Evolutionary conservation across 208 protist genomes (phyloP).

Genomic region (Acanthamoeba triangularis): DNA sequence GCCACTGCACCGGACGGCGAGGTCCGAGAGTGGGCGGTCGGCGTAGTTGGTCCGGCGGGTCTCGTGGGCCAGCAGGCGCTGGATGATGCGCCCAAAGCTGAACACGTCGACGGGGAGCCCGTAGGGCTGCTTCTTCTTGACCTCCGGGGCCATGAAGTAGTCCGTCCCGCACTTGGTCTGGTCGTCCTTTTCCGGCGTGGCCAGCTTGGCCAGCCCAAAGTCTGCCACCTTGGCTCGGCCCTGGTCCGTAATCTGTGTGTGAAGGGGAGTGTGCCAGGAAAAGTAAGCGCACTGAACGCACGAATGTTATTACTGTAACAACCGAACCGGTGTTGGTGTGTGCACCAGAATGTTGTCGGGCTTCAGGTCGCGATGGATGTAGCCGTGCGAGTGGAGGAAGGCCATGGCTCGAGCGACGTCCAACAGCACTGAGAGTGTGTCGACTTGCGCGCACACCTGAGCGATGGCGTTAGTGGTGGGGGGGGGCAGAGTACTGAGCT

Average conservation of each 20-base stretch:
- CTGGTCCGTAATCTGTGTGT: not conserved
- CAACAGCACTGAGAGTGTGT: not conserved
- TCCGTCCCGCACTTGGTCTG: not conserved
- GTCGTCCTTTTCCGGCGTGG: not conserved
- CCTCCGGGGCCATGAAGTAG: not conserved
- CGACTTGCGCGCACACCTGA: not conserved
- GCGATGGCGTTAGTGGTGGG: not conserved
- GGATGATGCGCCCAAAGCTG: not conserved
- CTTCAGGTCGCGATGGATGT: conserved; percentile 18
- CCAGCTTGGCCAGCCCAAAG: not conserved
- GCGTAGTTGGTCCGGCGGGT: not conserved
- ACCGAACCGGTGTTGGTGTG: not conserved
- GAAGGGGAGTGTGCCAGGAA: not conserved
- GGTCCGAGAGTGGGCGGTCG: not conserved
- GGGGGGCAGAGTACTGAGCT: not conserved
- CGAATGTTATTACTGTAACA: not conserved
- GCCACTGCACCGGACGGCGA: not conserved
- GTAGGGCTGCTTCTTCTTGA: not conserved
- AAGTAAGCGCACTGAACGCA: not conserved
- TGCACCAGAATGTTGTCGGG: conserved; percentile 17
- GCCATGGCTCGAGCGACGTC: conserved; percentile 15
- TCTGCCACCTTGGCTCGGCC: not conserved
- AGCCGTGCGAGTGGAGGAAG: not conserved
- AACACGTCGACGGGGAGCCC: not conserved
- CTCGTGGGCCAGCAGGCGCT: not conserved